A percentile compares a stretch with the other conserved stretches of the same genome.
Evolutionary conservation across 1,284 basidiomycete genomes (phyloP).

Genomic region (Pascua sp.): DNA sequence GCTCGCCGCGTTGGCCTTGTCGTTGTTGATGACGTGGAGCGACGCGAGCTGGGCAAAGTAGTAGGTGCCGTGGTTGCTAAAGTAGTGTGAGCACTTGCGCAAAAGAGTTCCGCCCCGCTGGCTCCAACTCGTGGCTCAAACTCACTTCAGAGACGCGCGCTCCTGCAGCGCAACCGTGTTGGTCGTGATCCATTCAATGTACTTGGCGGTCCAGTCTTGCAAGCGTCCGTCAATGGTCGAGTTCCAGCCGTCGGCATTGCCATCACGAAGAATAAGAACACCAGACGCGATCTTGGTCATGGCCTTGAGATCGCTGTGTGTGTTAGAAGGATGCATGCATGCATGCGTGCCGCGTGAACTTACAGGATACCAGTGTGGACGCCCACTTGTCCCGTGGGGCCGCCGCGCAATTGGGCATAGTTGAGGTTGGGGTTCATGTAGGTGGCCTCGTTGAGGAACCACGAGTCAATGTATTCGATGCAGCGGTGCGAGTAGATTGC

Average conservation of each 20-base stretch:
- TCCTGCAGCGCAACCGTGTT: constrained; percentile 25
- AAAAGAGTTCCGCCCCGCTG: neutral
- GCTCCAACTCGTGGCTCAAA: neutral
- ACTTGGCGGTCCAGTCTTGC: constrained; percentile 20
- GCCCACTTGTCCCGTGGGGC: constrained; percentile 48
- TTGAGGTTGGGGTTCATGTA: constrained; percentile 66
- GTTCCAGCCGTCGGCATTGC: constrained; percentile 20
- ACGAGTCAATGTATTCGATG: constrained; percentile 18
- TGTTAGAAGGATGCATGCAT: neutral
- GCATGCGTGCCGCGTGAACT: neutral
- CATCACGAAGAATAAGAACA: constrained; percentile 18
- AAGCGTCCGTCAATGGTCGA: constrained; percentile 16
- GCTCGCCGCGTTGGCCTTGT: constrained; percentile 22
- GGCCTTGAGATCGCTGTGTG: constrained; percentile 17
- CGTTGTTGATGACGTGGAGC: constrained; percentile 29
- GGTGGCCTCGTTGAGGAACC: constrained; percentile 59
- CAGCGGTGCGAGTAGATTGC: constrained; percentile 23
- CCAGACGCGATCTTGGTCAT: constrained; percentile 29
- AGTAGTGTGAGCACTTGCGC: neutral
- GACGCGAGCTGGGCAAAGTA: constrained; percentile 37
- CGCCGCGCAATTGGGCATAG: constrained; percentile 64
- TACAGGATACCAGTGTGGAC: constrained; percentile 26
- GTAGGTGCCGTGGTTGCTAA: constrained; percentile 42
- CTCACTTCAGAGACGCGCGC: constrained; percentile 27
- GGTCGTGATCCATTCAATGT: constrained; percentile 23